Evolutionary conservation across 1,284 basidiomycete genomes (phyloP).

Genomic region (Meripilus lineatus): DNA sequence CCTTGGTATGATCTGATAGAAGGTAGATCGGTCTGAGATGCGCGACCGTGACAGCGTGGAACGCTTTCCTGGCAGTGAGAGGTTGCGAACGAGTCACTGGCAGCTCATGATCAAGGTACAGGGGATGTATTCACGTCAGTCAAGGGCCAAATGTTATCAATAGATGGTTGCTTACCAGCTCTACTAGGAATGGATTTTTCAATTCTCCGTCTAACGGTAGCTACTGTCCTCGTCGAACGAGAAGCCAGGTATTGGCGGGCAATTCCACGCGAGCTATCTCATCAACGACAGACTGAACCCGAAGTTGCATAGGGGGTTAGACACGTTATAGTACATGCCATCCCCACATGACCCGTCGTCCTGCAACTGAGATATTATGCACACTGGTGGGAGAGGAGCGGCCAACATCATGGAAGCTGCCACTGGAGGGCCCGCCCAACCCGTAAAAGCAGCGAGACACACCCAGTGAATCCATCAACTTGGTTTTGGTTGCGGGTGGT

Average conservation of each 20-base stretch:
- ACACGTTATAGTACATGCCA: no score
- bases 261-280: constrained; percentile 26
- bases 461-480: no score
- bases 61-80: constrained; percentile 29
- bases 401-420: no score
- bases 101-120: constrained; percentile 32
- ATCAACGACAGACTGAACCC: constrained; percentile 33
- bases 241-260: constrained; percentile 28
- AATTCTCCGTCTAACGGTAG: constrained; percentile 34
- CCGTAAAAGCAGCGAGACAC: no score
- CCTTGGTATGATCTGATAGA: neutral
- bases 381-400: no score
- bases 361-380: no score
- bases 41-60: constrained; percentile 38
- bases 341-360: no score
- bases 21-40: constrained; percentile 5
- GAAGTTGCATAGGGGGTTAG: constrained; percentile 33
- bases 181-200: constrained; percentile 19
- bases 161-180: neutral
- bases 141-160: neutral
- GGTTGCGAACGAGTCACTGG: constrained; percentile 23
- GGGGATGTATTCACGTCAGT: constrained; percentile 31
- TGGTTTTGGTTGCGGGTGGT: no score
- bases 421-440: no score
- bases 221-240: constrained; percentile 34